Percentiles rank a stretch among this genome's conserved stretches.
These are phyloP conservation scores for Papiliotrema terrestris DNA, from an alignment of 1,284 basidiomycete genomes.

Conservation along the genomic window DNA sequence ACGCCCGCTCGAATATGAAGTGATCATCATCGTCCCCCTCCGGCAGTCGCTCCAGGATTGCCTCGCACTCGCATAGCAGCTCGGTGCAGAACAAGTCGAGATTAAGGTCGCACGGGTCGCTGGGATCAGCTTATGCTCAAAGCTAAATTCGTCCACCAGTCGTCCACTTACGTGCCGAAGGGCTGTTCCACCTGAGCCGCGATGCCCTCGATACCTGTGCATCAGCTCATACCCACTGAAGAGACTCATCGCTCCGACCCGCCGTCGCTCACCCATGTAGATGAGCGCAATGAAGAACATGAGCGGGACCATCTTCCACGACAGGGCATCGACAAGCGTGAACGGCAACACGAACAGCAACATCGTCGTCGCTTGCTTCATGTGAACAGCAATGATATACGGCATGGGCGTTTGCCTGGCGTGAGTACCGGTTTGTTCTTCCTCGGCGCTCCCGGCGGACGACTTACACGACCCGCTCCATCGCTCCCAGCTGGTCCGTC, in stretches of 20 bases:
- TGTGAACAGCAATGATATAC: constrained; percentile 63
- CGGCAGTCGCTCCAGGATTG: constrained; percentile 69
- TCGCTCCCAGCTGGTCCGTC: constrained; percentile 74
- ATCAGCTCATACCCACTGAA: background rate
- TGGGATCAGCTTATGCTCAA: constrained; percentile 53
- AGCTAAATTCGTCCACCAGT: too few species aligned
- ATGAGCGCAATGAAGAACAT: constrained; percentile 78
- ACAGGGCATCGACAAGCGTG: constrained; percentile 60
- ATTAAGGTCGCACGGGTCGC: constrained; percentile 40
- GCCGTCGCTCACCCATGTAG: constrained; percentile 64
- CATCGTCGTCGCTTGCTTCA: constrained; percentile 87
- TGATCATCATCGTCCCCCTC: constrained; percentile 57
- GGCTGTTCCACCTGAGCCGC: constrained; percentile 90
- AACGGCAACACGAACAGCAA: constrained; percentile 84
- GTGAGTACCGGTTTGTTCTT: constrained; percentile 1
- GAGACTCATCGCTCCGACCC: background rate
- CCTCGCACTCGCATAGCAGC: constrained; percentile 75
- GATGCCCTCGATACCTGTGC: constrained; percentile 68
- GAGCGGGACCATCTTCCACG: constrained; percentile 77
- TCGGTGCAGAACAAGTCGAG: constrained; percentile 78
- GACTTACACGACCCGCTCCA: constrained; percentile 60
- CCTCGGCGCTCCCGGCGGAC: background rate
- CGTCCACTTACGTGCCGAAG: constrained; percentile 43
- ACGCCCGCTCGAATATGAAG: constrained; percentile 14
- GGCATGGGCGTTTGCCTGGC: constrained; percentile 42